A percentile compares a stretch with the other conserved stretches of the same genome.
phyloP scores from a whole-genome alignment of 345 rosid genomes.

The Trapa bicornis region DNA sequence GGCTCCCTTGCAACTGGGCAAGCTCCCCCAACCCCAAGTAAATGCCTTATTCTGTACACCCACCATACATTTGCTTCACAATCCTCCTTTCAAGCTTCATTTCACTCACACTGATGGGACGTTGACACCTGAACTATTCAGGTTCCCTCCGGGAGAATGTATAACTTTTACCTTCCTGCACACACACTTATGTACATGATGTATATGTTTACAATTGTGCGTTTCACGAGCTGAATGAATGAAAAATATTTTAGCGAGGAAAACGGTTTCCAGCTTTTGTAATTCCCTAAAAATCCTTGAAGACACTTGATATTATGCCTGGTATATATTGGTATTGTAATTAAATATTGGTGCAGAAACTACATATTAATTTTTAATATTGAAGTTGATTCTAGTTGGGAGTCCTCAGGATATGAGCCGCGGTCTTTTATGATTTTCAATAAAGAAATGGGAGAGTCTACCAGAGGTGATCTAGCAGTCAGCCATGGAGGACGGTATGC shows the following conservation, averaged over 20 bases:
- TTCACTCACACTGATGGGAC: no score
- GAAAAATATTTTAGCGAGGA: not conserved
- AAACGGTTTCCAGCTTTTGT: not conserved
- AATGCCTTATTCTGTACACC: not conserved
- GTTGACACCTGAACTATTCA: no score
- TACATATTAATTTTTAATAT: no score
- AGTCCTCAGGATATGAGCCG: no score
- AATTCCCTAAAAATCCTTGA: not conserved
- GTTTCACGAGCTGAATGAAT: not conserved
- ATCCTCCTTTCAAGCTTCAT: not conserved
- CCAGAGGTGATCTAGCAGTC: no score
- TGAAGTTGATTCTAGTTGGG: no score
- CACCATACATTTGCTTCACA: not conserved
- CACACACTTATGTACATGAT: no score
- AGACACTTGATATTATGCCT: not conserved
- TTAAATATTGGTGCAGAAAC: not conserved
- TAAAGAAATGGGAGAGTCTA: no score
- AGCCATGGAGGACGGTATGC: no score
- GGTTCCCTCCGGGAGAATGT: no score
- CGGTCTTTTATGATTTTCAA: no score
- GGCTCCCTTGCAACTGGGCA: constrained; percentile 2
- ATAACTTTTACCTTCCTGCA: no score
- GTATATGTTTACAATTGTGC: not conserved
- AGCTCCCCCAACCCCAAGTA: not conserved
- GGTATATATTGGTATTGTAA: not conserved